Evolutionary conservation across 2,329 filamentous ascomycete genomes (phyloP), one percentile per base, ranked within the genome.

Genomic region (Bertia moriformis): DNA sequence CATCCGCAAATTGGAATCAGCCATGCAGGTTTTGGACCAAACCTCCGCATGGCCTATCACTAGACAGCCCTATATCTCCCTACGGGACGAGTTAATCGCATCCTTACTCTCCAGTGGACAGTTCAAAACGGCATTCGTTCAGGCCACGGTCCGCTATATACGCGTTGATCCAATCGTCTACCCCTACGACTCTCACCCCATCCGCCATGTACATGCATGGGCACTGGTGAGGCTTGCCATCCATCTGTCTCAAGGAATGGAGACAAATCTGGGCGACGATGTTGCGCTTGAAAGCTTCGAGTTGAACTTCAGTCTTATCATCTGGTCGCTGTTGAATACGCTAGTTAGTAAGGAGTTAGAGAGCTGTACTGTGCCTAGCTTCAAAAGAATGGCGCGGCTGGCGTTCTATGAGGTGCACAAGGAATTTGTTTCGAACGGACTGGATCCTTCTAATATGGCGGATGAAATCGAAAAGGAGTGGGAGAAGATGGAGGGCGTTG

Each of bases 31-130:
- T 15, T 15, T 35, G 7, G 10, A 35, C 32, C 7, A 10, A 7
- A 35, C 32, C 32, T 35, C 32, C 15, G 32, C 32, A 7, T 35
- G 32, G 32, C 32, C 32, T 7, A 17, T 35, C 32, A 35, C 32
- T 7, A 13, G 32, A 14, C 32, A 35, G 32, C 32, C 32, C 7
- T 14, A 10, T 7, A 15, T 17, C 32, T 13, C 32, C 10, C 10
- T 35, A 7, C 32, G 32, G 7, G 32, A 35, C 32, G 10, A 35
- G 15, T 15, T 35, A 7, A 35, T 35, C 32, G 7, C 15, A 7
- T 35, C 12, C 15, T 18, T 17, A 10, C 32, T 35, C 17, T 35
- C 32, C 12, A 17, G 7, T 7, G 15, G 17, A 7, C 7, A 17
- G 15, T 18, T 18, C 15, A 14, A 17, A 7, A 18, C 10, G 32